Conservation (phyloP, 164 flowering plant genomes). For the Taxillus chinensis region DNA sequence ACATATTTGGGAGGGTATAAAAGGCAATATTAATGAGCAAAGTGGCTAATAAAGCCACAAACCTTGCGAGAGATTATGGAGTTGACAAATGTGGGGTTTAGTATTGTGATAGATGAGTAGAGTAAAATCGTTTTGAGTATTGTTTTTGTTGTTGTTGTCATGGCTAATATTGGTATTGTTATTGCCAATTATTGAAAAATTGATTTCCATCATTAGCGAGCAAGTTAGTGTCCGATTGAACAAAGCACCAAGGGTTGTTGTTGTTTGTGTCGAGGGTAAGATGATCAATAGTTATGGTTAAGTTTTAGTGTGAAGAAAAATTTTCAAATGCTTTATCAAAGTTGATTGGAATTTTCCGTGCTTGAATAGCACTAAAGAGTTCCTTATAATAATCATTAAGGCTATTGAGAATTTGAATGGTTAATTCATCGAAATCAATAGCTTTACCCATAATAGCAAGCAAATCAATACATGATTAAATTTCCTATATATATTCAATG, state of each 20-base stretch:
- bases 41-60: not conserved
- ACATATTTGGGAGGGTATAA: not conserved
- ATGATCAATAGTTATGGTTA: not conserved
- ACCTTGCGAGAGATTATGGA: not conserved
- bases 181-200: not conserved
- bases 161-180: not conserved
- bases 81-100: not conserved
- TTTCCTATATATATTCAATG: not conserved
- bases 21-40: not conserved
- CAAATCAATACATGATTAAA: not conserved
- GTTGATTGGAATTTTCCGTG: not conserved
- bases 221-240: too few relatives aligned
- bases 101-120: not conserved
- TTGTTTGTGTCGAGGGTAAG: not conserved
- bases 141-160: not conserved
- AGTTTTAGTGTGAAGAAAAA: not conserved
- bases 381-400: not conserved
- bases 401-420: not conserved
- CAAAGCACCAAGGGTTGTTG: not conserved
- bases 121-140: too few relatives aligned
- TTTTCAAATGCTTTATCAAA: not conserved
- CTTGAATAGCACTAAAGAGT: not conserved
- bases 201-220: not conserved
- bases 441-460: not conserved
- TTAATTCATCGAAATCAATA: conserved; percentile 1